Base-by-base conservation (phyloP, 768 basidiomycete species). In the Mycena vitilis region DNA sequence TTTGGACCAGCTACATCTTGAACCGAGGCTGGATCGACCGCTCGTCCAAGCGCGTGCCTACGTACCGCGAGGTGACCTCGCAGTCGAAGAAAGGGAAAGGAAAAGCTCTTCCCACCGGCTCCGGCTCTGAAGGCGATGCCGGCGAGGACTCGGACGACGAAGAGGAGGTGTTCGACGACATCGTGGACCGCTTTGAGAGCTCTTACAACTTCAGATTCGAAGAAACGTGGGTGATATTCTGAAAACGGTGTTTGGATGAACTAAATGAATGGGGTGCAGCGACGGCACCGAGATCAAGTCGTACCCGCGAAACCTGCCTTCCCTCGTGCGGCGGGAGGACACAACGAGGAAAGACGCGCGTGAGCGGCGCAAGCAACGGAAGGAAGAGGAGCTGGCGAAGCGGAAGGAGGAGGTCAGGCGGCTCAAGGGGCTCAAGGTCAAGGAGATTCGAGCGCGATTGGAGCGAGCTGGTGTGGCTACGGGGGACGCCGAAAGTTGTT, bases 181-280 rank as follows among this genome's bases (percentile, higher is more conserved):
- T 94, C 69, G 93, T 90, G 7, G 96, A 98, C 36, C 88, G 88
- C 51, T 99, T 98, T 71, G 98, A 99, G 81, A 89, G 88, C n/a
- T 93, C 93, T 18, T 99, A 98, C 81, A 99, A 99, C 79, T 98
- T 98, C 82, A 90, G 98, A 60, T 99, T 95, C 77, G 97, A 99
- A 78, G 97, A 99, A 79, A 93, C 94, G 89, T 95, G 74, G 74
- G 95, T 89, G 2, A 2, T 53, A 20, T 15, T 37, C 8, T 42
- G 5, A 30, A 44, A 25, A 16, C n/a, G 12, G 12, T 16, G 2
- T 34, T 13, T 9, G 49, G 11, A 53, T 18, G 30, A 42, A 44
- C 38, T 65, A 11, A 66, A 51, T n/a, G 2, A 16, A 7, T 40
- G 40, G 40, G 10, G 15, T 40, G 40, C 40, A 94, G 94, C 42